A percentile compares a stretch with the other conserved stretches of the same genome.
Evolutionary conservation across 148 eudicot genomes (phyloP).

Genomic region (Camellia granthamiana): DNA sequence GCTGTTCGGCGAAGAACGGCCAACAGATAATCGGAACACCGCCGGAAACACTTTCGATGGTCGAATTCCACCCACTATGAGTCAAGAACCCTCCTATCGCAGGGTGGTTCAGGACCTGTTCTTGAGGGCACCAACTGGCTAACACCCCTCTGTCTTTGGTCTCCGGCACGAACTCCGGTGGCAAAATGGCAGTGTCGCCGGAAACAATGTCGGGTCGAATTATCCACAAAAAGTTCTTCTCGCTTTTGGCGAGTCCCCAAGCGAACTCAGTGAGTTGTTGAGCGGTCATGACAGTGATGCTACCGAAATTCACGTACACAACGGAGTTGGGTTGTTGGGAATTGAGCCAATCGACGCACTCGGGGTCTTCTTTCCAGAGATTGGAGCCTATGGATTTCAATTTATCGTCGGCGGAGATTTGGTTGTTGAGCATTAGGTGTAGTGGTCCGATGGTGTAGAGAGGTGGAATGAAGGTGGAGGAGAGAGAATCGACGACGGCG

Average conservation of each 20-base stretch:
- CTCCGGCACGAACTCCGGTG: conserved; percentile 40
- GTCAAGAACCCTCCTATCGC: conserved; percentile 44
- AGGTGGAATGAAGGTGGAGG: too few relatives aligned
- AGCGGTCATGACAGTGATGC: too few relatives aligned
- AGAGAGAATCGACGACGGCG: too few relatives aligned
- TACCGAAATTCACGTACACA: too few relatives aligned
- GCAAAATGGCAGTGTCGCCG: conserved; percentile 33
- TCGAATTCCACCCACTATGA: conserved; percentile 41
- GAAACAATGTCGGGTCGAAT: conserved; percentile 20
- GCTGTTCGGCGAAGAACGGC: conserved; percentile 24
- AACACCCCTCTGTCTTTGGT: conserved; percentile 39
- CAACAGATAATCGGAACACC: conserved; percentile 38
- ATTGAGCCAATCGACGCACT: conserved; percentile 53
- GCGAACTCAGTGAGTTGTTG: too few relatives aligned
- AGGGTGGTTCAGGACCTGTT: conserved; percentile 34
- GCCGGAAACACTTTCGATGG: conserved; percentile 20
- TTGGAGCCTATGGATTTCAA: conserved; percentile 39
- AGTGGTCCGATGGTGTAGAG: too few relatives aligned
- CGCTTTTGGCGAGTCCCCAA: too few relatives aligned
- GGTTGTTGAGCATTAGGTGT: too few relatives aligned
- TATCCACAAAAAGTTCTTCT: too few relatives aligned
- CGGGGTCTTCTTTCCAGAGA: conserved; percentile 50
- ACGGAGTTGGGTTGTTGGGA: background rate
- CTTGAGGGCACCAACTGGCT: conserved; percentile 54
- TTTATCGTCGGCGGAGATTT: conserved; percentile 23